Conservation (phyloP, 495 filamentous ascomycete species). For the Lophiotrema nucula region DNA sequence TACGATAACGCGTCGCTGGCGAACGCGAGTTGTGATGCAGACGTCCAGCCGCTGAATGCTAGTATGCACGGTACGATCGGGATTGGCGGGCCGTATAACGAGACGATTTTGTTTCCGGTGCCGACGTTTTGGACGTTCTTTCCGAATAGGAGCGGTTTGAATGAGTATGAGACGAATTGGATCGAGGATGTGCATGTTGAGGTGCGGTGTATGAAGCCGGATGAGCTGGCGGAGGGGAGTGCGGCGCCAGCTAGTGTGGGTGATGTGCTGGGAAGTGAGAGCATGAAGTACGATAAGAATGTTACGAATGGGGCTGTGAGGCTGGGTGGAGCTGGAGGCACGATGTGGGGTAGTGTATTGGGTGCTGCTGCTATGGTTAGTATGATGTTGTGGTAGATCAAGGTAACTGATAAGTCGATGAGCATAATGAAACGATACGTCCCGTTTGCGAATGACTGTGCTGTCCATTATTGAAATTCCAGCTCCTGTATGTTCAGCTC, state of each 20-base stretch:
- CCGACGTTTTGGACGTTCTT: background rate
- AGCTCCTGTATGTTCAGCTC: too few relatives aligned
- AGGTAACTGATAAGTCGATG: too few relatives aligned
- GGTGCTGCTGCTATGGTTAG: too few relatives aligned
- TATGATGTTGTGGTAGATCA: too few relatives aligned
- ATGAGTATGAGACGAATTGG: background rate
- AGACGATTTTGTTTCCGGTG: constrained; percentile 1
- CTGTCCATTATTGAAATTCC: too few relatives aligned
- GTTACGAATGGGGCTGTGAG: too few relatives aligned
- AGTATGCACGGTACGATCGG: background rate
- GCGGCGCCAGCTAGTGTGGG: background rate
- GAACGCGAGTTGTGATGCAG: background rate
- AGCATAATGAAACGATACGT: too few relatives aligned
- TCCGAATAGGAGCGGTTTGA: background rate
- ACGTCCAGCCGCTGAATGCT: background rate
- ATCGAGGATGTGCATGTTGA: constrained; percentile 1
- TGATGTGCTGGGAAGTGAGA: too few relatives aligned
- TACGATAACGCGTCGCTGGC: background rate
- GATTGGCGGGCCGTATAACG: background rate
- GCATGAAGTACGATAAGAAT: too few relatives aligned
- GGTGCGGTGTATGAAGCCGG: constrained; percentile 1
- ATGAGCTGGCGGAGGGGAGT: background rate
- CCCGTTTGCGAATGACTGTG: too few relatives aligned
- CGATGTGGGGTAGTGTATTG: too few relatives aligned
- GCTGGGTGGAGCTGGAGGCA: too few relatives aligned